Evolutionary conservation across 306 rosid species (phyloP), one percentile per base, ranked within the genome.

Genomic region (Quercus glauca): DNA sequence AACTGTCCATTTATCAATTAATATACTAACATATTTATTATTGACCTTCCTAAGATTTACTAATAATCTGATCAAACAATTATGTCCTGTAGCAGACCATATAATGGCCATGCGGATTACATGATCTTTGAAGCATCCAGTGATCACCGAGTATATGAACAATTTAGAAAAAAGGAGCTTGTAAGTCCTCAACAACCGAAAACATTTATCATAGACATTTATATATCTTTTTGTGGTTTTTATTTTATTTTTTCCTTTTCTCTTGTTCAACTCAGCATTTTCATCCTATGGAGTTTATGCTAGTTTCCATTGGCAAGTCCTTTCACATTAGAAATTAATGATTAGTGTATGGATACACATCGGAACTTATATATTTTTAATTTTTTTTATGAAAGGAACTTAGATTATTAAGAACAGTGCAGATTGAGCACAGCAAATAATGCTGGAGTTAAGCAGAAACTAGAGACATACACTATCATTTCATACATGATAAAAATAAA

Each of bases 151-250:
- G 10, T 55, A 55, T 26, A 55, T 26, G 28, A 25, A 19, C 1
- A 15, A 55, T 74, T 78, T 19, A 43, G 28, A 26, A 6, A 37
- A 17, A 56, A 18, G 14, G 49, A 78, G 20, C 58, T 69, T 64
- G 81, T 78, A 18, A 69, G 81, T 55, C 59, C 59, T 55, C 59
- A 19, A 55, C 59, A 55, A 55, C 59, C 23, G 4, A 55, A 55
- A 55, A 55, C 3, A 19, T 19, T 49, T 49, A 12, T 18, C 59
- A 18, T 55, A 55, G n/a, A 55, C 7, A 55, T 55, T 18, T 55
- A 19, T 5, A 18, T 55, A 5, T 55, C n/a, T 55, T 55, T 5
- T 55, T 55, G 23, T 4, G 18, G 58, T 49, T 12, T 49, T 12
- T 2, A 0, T 19, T 19, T 19, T 14, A 2, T 53, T 4, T 55